Evolutionary conservation across 192 early-diverging fungal genomes (phyloP).

Genomic region (Coemansia sp.): DNA sequence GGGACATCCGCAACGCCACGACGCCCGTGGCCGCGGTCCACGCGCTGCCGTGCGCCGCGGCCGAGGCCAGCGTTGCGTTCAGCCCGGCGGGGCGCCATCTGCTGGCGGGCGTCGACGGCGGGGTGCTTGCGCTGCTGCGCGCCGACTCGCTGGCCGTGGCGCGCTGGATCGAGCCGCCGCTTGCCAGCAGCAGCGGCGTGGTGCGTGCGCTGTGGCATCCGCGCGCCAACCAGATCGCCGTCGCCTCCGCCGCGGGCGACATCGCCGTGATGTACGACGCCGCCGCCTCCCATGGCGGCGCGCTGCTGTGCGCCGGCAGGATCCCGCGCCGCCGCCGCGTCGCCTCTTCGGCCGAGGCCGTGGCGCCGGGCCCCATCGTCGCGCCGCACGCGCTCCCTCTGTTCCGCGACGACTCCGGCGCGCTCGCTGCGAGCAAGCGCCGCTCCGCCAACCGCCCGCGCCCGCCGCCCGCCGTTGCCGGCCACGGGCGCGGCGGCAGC

Average conservation of each 20-base stretch:
- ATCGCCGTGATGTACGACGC: conserved; percentile 80
- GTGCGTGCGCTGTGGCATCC: conserved; percentile 84
- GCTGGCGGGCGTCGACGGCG: conserved; percentile 61
- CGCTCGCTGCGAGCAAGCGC: conserved; percentile 60
- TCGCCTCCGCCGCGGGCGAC: conserved; percentile 74
- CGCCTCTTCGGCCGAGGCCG: neutral
- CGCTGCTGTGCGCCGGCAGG: conserved; percentile 68
- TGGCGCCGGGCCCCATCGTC: conserved; percentile 65
- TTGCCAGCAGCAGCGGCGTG: conserved; percentile 46
- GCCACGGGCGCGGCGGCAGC: conserved; percentile 83
- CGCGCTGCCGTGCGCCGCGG: conserved; percentile 64
- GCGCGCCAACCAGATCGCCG: conserved; percentile 84
- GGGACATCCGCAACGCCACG: conserved; percentile 71
- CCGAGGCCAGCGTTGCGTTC: conserved; percentile 80
- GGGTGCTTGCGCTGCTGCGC: conserved; percentile 22
- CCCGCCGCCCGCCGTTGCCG: conserved; percentile 60
- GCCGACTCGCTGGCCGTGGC: neutral
- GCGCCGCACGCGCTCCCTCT: conserved; percentile 87
- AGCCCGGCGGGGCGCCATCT: conserved; percentile 80
- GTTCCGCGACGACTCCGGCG: conserved; percentile 74
- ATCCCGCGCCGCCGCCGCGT: neutral
- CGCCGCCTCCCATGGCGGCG: conserved; percentile 65
- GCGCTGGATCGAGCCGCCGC: neutral
- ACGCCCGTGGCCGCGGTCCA: conserved; percentile 60
- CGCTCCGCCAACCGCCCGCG: conserved; percentile 60